Base-by-base conservation (phyloP, 2,329 filamentous ascomycete genomes). In the Ceratocystis cubensis region DNA sequence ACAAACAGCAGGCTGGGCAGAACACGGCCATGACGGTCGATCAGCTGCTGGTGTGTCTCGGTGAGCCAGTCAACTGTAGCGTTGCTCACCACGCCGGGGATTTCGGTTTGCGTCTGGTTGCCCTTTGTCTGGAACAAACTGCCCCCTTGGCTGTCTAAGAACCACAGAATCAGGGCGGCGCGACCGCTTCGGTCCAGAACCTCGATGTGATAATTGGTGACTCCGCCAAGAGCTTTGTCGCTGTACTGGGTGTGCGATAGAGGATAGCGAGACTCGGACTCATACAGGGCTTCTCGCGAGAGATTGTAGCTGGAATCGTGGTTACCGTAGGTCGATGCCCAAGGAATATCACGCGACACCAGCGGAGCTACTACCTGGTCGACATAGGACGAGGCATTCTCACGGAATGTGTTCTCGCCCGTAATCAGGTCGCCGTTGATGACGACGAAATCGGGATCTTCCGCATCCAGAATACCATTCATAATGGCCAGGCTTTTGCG, bases 341-440 rank as follows among this genome's bases (percentile, higher is more conserved):
- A 90, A 0, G 78, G 77, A 0, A 87, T 71, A 6, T 77, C 76
- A 17, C 81, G 79, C 2, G 80, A 69, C 0, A 87, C 75, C 0
- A 90, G 74, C 0, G 85, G 85, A 1, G 71, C 74, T 1, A 87
- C 82, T 8, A 87, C 79, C 70, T 80, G 74, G 70, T 88, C 83
- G 2, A 88, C 67, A 65, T 87, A 85, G 5, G 74, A 70, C 0
- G 82, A 84, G 28, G 78, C 77, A 65, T 72, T 73, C 3, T 80
- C 74, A 3, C 77, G 67, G 68, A 77, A 82, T 0, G 80, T 80
- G 66, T 85, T 84, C 67, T 89, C 86, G 48, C 87, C 86, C 0
- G 86, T 87, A 65, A 88, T 85, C 2, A 90, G 77, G 70, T 90
- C 88, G 15, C 88, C 87, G 65, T 89, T 90, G 33, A 90, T 74